Conservation (phyloP, 2,329 filamentous ascomycete genomes). For the Ceratocystis variospora region DNA sequence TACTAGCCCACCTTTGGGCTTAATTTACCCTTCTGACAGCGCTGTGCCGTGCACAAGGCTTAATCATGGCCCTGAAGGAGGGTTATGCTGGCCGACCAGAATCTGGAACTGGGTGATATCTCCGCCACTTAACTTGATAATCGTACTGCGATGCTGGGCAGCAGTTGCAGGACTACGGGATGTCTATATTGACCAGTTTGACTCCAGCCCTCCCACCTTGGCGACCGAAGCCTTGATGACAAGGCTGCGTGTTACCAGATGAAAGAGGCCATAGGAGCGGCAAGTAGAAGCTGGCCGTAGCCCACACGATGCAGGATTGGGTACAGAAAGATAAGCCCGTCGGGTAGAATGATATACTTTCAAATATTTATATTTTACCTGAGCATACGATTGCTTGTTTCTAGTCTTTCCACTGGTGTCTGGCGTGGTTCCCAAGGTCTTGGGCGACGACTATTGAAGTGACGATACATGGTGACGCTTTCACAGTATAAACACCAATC, state of each 20-base stretch:
- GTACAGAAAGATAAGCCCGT: too few relatives aligned
- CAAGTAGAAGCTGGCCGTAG: not conserved
- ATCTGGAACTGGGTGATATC: slow-evolving; percentile 1
- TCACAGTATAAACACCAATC: not conserved
- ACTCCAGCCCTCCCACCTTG: not conserved
- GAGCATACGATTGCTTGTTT: too few relatives aligned
- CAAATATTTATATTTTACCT: too few relatives aligned
- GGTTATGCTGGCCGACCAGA: not conserved
- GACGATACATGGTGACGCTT: not conserved
- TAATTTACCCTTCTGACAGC: not conserved
- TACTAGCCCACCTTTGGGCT: not conserved
- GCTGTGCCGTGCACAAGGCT: not conserved
- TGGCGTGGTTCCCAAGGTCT: not conserved
- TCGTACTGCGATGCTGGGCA: not conserved
- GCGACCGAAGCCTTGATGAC: not conserved
- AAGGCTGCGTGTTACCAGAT: not conserved
- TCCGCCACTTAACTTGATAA: not conserved
- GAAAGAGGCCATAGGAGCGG: not conserved
- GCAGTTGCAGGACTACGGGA: not conserved
- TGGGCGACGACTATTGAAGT: not conserved
- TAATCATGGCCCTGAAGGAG: not conserved
- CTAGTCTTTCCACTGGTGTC: not conserved
- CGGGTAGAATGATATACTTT: too few relatives aligned
- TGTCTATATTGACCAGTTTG: not conserved
- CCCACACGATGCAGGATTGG: too few relatives aligned